These are phyloP conservation scores for Daldinia loculata DNA, from an alignment of 495 filamentous ascomycete genomes.

Conservation along the genomic window DNA sequence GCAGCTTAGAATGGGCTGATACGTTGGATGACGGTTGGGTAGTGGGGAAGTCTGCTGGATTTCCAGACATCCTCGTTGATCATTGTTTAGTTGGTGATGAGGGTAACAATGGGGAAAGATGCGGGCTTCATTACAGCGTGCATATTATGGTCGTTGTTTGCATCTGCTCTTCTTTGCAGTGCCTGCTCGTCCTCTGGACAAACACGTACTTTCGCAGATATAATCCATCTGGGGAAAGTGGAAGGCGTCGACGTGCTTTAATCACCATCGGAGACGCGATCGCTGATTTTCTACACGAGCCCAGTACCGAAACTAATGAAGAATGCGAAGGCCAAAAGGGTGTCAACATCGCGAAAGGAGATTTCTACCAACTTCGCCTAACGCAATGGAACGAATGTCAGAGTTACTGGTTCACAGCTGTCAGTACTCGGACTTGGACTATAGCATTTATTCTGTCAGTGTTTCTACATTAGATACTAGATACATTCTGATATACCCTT, in stretches of 20 bases:
- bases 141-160: background rate
- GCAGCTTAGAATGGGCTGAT: background rate
- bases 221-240: background rate
- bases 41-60: background rate
- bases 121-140: background rate
- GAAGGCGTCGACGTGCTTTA: background rate
- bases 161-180: background rate
- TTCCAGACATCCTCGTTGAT: background rate
- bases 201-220: background rate
- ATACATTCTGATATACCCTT: background rate
- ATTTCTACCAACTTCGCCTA: background rate
- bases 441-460: background rate
- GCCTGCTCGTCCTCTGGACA: background rate
- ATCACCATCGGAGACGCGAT: background rate
- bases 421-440: background rate
- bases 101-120: background rate
- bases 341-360: background rate
- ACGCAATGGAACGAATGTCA: background rate
- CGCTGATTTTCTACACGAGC: background rate
- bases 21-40: background rate
- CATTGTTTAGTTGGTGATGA: background rate
- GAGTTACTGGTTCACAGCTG: background rate
- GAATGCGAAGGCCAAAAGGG: background rate
- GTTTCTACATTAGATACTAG: background rate
- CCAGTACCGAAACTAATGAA: background rate